Percentiles rank a stretch among this genome's conserved stretches.
These are phyloP conservation scores for Plenodomus biglobosus DNA, from an alignment of 2,329 filamentous ascomycete species.

Conservation along the genomic window DNA sequence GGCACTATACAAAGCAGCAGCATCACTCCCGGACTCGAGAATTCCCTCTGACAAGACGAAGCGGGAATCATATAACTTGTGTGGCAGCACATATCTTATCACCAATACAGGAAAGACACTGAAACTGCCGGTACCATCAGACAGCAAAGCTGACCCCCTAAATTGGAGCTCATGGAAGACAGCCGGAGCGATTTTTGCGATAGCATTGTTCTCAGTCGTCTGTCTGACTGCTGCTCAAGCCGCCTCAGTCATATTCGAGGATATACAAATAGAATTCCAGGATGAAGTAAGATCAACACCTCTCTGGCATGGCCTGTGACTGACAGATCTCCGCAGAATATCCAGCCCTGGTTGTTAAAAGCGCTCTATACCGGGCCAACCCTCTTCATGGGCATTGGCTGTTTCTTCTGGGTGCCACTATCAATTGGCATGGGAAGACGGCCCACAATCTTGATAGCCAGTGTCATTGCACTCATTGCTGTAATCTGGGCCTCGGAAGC, in stretches of 20 bases:
- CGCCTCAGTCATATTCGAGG: slow-evolving; percentile 15
- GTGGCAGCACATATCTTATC: slow-evolving; percentile 30
- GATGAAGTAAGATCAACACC: slow-evolving; percentile 10
- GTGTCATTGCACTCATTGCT: slow-evolving; percentile 29
- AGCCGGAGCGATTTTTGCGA: slow-evolving; percentile 18
- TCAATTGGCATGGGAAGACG: slow-evolving; percentile 44
- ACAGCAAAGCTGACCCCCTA: slow-evolving; percentile 27
- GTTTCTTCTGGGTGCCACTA: slow-evolving; percentile 44
- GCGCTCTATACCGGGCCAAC: slow-evolving; percentile 33
- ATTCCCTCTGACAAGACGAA: slow-evolving; percentile 6
- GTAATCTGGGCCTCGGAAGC: slow-evolving; percentile 32
- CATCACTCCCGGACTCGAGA: background rate
- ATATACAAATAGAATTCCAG: slow-evolving; percentile 15
- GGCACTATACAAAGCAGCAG: background rate
- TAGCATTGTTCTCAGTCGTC: slow-evolving; percentile 16
- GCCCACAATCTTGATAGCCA: slow-evolving; percentile 39
- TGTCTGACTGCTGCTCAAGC: slow-evolving; percentile 24
- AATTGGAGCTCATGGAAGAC: slow-evolving; percentile 28
- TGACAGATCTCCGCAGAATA: slow-evolving; percentile 12
- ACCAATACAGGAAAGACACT: slow-evolving; percentile 24
- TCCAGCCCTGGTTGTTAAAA: slow-evolving; percentile 27
- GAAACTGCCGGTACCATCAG: slow-evolving; percentile 28
- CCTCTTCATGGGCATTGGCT: slow-evolving; percentile 42
- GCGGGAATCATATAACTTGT: slow-evolving; percentile 29
- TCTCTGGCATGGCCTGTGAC: background rate